Evolutionary conservation across 768 basidiomycete genomes (phyloP), one percentile per base, ranked within the genome.

Genomic region (Pleurotus cornucopiae): DNA sequence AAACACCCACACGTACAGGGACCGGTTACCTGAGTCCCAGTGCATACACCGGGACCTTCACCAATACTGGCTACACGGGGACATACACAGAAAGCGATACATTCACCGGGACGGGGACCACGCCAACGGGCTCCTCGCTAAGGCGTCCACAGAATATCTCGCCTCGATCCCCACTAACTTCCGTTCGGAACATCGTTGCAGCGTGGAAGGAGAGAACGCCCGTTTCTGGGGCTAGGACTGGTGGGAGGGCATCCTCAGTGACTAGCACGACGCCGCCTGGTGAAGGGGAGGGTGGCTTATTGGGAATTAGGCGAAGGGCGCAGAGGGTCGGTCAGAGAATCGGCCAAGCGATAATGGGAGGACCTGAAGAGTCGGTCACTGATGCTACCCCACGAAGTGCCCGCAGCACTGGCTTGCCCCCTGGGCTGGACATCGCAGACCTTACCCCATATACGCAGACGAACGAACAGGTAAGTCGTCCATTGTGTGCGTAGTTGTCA

Each of bases 131-230:
- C 9, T 75, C 85, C 0, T 71, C 81, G 9, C 70, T 89, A 14
- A 83, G 84, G 39, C 78, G 85, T 41, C 83, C 85, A 2, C 82
- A 86, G 55, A 75, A 75, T 16, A 64, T 66, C 0, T 83, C 85
- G 3, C 86, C 89, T 3, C 80, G 86, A 6, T 88, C 86, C 3
- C 88, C 89, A 1, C 72, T 89, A 23, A 76, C 84, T 0, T 88
- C 85, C 3, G 86, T 93, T 20, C 80, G 88, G 30, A 91, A 91
- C 60, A 83, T 91, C 39, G 86, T 93, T 5, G 81, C 84, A 0
- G 75, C 86, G 6, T 93, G 90, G 89, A 91, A 90, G 66, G 87
- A 89, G 58, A 80, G 86, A 16, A 86, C 86, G 0, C 86, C 89
- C 0, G 73, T 76, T 6, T 67, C 77, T 0, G 30, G 30, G 7